Percentiles rank a stretch among this genome's conserved stretches.
phyloP scores from a whole-genome alignment of 805 yeast genomes.

The Wickerhamomyces rabaulensis region DNA sequence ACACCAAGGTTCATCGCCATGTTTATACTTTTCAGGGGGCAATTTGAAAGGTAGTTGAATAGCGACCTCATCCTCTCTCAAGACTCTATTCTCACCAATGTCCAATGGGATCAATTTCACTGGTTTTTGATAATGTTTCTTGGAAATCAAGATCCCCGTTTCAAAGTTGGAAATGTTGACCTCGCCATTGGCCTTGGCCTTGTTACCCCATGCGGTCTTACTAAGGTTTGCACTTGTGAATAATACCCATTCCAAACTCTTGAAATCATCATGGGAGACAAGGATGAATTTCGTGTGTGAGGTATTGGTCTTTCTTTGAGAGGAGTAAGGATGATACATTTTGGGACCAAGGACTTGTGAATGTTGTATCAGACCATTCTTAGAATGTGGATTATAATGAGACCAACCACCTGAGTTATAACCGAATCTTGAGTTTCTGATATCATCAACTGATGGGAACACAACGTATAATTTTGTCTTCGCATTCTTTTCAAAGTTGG shows the following conservation, averaged over 20 bases:
- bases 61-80: slow-evolving; percentile 13
- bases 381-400: slow-evolving; percentile 34
- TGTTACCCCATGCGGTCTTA: slow-evolving; percentile 75
- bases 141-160: slow-evolving; percentile 45
- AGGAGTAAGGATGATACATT: slow-evolving; percentile 24
- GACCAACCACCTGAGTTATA: slow-evolving; percentile 44
- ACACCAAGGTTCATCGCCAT: slow-evolving; percentile 46
- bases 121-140: slow-evolving; percentile 13
- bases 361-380: slow-evolving; percentile 31
- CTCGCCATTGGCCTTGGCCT: slow-evolving; percentile 10
- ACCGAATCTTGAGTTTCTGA: slow-evolving; percentile 28
- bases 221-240: slow-evolving; percentile 74
- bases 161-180: slow-evolving; percentile 42
- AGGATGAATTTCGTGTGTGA: slow-evolving; percentile 70
- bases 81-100: slow-evolving; percentile 27
- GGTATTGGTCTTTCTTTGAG: slow-evolving; percentile 29
- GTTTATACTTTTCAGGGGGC: slow-evolving; percentile 40
- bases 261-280: slow-evolving; percentile 45
- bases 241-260: slow-evolving; percentile 58
- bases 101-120: slow-evolving; percentile 38
- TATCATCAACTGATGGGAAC: slow-evolving; percentile 30
- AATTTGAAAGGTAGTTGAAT: slow-evolving; percentile 49
- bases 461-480: slow-evolving; percentile 33
- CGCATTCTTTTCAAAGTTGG: slow-evolving; percentile 20
- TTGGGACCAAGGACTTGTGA: slow-evolving; percentile 33